Evolutionary conservation across 179 eudicot genomes (phyloP).

Genomic region (Corrigiola litoralis): DNA sequence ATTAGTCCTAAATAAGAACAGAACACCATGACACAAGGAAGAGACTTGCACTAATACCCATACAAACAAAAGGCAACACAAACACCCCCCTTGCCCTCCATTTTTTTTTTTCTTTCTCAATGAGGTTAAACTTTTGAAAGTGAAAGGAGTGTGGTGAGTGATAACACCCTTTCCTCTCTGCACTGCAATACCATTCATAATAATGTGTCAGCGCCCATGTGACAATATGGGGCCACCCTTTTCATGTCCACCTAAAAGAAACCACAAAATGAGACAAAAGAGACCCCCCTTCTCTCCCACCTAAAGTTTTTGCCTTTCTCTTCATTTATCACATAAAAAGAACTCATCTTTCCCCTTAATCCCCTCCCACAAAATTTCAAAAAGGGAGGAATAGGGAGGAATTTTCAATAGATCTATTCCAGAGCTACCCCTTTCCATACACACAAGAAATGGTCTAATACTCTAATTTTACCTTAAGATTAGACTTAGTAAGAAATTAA

Average conservation of each 20-base stretch:
- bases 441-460: too few relatives aligned
- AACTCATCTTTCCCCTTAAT: constrained; percentile 14
- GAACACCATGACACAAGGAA: constrained; percentile 27
- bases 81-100: neutral
- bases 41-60: constrained; percentile 26
- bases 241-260: constrained; percentile 49
- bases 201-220: constrained; percentile 41
- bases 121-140: constrained; percentile 19
- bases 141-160: constrained; percentile 21
- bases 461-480: too few relatives aligned
- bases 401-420: neutral
- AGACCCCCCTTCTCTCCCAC: constrained; percentile 33
- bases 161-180: neutral
- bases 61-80: constrained; percentile 26
- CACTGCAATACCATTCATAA: constrained; percentile 15
- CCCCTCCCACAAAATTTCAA: neutral
- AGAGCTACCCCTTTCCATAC: neutral
- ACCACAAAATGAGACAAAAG: constrained; percentile 61
- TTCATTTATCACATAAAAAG: constrained; percentile 18
- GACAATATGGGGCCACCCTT: constrained; percentile 26
- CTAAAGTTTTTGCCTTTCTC: constrained; percentile 6
- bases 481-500: too few relatives aligned
- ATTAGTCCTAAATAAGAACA: constrained; percentile 21
- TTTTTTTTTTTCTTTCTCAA: neutral
- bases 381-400: neutral